Conservation (phyloP, 345 rosid species). For the Pugionium cornutum region DNA sequence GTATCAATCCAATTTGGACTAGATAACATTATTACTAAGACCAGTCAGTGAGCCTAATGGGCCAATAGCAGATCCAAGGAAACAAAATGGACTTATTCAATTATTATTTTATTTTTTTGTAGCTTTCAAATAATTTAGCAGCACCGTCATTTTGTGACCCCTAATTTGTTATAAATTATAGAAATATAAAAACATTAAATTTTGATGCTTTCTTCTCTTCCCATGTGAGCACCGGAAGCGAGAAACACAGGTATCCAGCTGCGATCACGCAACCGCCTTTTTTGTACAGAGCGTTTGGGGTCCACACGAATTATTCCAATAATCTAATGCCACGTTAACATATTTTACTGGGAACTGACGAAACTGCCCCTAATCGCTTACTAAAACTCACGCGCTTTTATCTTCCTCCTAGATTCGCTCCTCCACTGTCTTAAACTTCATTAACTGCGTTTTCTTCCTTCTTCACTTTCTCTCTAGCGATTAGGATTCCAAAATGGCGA, state of each 20-base stretch:
- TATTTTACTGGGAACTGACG: not conserved
- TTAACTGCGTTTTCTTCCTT: not conserved
- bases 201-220: too few species aligned
- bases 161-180: too few species aligned
- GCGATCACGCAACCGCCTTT: slow-evolving; percentile 39
- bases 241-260: slow-evolving; percentile 14
- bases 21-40: too few species aligned
- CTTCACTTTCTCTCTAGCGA: slow-evolving; percentile 11
- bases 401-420: slow-evolving; percentile 30
- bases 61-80: too few species aligned
- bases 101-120: too few species aligned
- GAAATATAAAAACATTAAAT: not conserved
- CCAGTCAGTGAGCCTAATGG: too few species aligned
- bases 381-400: slow-evolving; percentile 29
- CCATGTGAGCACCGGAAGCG: slow-evolving; percentile 36
- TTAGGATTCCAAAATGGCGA: slow-evolving; percentile 50
- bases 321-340: not conserved
- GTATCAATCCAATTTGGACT: not conserved
- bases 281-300: not conserved
- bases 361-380: not conserved
- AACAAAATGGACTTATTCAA: too few species aligned
- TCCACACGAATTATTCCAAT: not conserved
- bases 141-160: not conserved
- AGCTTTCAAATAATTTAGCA: too few species aligned
- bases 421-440: not conserved